A percentile compares a stretch with the other conserved stretches of the same genome.
These are phyloP conservation scores for Lagenidium giganteum DNA, from an alignment of 352 stramenopile genomes.

Conservation along the genomic window DNA sequence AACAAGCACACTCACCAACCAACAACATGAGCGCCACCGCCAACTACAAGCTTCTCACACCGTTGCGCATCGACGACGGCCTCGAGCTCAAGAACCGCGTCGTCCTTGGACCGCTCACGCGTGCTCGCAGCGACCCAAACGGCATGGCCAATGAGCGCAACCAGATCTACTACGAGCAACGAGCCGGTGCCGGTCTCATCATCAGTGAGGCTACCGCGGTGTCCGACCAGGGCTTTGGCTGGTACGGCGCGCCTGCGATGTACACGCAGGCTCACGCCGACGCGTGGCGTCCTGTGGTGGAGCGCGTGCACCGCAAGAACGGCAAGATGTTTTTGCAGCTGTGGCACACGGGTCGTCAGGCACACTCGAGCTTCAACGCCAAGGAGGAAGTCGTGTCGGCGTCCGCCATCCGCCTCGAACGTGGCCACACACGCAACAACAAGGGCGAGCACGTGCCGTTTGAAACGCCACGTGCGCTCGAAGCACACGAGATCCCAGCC, in stretches of 20 bases:
- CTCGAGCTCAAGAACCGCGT: slow-evolving; percentile 30
- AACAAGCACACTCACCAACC: too few relatives aligned
- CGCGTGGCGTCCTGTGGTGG: slow-evolving; percentile 29
- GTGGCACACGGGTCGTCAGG: slow-evolving; percentile 64
- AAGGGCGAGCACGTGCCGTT: slow-evolving; percentile 13
- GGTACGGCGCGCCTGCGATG: slow-evolving; percentile 23
- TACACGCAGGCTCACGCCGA: slow-evolving; percentile 27
- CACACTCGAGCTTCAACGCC: slow-evolving; percentile 29
- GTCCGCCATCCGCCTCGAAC: slow-evolving; percentile 7
- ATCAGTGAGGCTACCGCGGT: slow-evolving; percentile 36
- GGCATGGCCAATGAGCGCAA: slow-evolving; percentile 9
- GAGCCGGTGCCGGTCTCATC: slow-evolving; percentile 28
- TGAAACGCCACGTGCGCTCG: slow-evolving; percentile 40
- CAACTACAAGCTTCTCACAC: slow-evolving; percentile 20
- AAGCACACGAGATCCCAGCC: slow-evolving; percentile 54
- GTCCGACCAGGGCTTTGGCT: slow-evolving; percentile 6
- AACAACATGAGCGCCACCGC: too few relatives aligned
- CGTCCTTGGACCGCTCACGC: slow-evolving; percentile 34
- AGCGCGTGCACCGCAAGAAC: slow-evolving; percentile 58
- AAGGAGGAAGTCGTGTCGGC: slow-evolving; percentile 29
- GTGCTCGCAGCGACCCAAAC: slow-evolving; percentile 7
- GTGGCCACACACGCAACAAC: not conserved
- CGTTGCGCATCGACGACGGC: slow-evolving; percentile 16
- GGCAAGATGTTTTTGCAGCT: slow-evolving; percentile 66
- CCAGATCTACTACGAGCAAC: slow-evolving; percentile 34